Conservation (phyloP, 192 early-diverging fungal genomes). For the Spinellus fusiger region DNA sequence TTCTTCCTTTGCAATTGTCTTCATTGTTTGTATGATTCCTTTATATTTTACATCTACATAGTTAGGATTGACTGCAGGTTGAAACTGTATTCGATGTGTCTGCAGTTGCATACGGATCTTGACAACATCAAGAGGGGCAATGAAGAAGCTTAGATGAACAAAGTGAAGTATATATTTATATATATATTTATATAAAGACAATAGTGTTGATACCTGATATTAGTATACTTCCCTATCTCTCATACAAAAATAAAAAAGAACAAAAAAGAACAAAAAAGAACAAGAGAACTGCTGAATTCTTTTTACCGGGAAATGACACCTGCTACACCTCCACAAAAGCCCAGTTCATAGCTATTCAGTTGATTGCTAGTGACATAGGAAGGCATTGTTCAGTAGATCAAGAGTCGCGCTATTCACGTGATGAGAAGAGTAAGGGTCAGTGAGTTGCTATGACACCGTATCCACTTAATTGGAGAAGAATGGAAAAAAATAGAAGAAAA, state of each 20-base stretch:
- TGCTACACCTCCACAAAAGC: slow-evolving; percentile 49
- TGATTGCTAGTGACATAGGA: slow-evolving; percentile 27
- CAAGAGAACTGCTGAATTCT: no score
- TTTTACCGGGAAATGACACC: slow-evolving; percentile 36
- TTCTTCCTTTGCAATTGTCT: slow-evolving; percentile 71
- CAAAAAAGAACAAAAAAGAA: no score
- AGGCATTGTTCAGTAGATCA: slow-evolving; percentile 10
- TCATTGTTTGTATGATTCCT: slow-evolving; percentile 59
- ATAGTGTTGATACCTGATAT: background rate
- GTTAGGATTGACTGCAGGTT: background rate
- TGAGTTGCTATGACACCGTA: no score
- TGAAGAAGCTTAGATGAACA: slow-evolving; percentile 59
- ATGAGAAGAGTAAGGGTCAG: no score
- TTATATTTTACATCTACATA: slow-evolving; percentile 42
- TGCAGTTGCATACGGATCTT: slow-evolving; percentile 78
- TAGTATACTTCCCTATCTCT: background rate
- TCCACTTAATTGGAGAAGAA: no score
- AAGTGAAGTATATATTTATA: background rate
- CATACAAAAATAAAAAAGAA: no score
- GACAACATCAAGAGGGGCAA: slow-evolving; percentile 91
- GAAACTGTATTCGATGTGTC: slow-evolving; percentile 19
- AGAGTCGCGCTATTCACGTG: background rate
- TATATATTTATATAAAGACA: background rate
- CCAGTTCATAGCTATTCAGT: slow-evolving; percentile 30
- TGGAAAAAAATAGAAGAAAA: no score